phyloP scores from a whole-genome alignment of 352 stramenopile genomes.

The Pythium dissimile region DNA sequence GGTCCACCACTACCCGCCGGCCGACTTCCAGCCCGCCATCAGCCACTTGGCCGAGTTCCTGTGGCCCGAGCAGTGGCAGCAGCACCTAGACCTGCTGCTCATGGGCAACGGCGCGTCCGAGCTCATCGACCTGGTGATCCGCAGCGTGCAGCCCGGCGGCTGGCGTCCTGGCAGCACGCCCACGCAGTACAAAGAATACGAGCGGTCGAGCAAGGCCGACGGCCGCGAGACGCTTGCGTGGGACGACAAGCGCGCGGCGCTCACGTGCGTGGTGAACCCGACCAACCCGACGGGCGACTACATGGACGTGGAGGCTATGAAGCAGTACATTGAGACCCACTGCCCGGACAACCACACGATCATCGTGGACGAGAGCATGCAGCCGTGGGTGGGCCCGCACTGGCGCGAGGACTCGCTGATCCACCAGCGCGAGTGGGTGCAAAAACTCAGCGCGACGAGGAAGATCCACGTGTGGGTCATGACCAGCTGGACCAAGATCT shows the following conservation, averaged over 20 bases:
- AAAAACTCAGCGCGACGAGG: slow-evolving; percentile 64
- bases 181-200: slow-evolving; percentile 88
- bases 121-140: slow-evolving; percentile 87
- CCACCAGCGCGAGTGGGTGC: slow-evolving; percentile 81
- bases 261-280: slow-evolving; percentile 88
- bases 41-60: slow-evolving; percentile 88
- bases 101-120: slow-evolving; percentile 85
- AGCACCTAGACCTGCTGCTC: slow-evolving; percentile 65
- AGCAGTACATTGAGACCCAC: slow-evolving; percentile 82
- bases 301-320: slow-evolving; percentile 75
- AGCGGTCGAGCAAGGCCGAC: slow-evolving; percentile 80
- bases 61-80: slow-evolving; percentile 55
- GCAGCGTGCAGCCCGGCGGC: slow-evolving; percentile 64
- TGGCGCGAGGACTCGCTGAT: slow-evolving; percentile 88
- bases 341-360: slow-evolving; percentile 87
- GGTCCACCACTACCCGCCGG: slow-evolving; percentile 88
- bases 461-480: slow-evolving; percentile 90
- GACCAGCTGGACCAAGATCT: slow-evolving; percentile 92
- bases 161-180: slow-evolving; percentile 70
- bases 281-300: slow-evolving; percentile 91
- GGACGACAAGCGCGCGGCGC: slow-evolving; percentile 61
- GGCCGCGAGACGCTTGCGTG: slow-evolving; percentile 73
- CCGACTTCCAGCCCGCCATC: slow-evolving; percentile 87
- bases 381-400: slow-evolving; percentile 83
- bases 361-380: slow-evolving; percentile 92